Conservation (phyloP, 441 rosid species). For the Brassica balearica region DNA sequence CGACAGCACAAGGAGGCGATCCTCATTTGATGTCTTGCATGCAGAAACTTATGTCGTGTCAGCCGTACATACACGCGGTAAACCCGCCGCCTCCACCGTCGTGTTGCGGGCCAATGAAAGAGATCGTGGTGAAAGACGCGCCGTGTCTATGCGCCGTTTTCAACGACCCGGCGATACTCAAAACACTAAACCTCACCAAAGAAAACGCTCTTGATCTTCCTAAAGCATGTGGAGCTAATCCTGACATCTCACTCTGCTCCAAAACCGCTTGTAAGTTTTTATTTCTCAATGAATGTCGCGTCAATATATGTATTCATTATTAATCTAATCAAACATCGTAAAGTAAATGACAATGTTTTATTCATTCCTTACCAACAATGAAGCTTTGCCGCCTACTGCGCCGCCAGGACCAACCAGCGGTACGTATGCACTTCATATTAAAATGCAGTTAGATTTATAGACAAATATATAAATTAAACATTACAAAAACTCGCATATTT, state of each 20-base stretch:
- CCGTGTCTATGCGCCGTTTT: conserved; percentile 57
- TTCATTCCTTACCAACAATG: background rate
- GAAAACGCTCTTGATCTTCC: conserved; percentile 54
- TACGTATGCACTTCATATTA: conserved; percentile 29
- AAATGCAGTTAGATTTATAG: background rate
- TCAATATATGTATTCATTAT: background rate
- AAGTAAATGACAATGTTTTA: conserved; percentile 9
- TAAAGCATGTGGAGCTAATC: conserved; percentile 54
- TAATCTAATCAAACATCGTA: background rate
- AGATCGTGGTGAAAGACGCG: conserved; percentile 38
- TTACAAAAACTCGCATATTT: background rate
- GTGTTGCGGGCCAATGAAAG: conserved; percentile 59
- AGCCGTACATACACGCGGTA: conserved; percentile 33
- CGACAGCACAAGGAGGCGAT: conserved; percentile 8
- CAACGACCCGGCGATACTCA: conserved; percentile 39
- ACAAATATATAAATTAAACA: background rate
- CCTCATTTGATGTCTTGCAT: conserved; percentile 38
- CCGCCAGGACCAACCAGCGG: conserved; percentile 17
- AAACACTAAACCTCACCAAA: conserved; percentile 45
- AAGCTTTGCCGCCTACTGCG: conserved; percentile 27
- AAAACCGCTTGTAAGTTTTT: conserved; percentile 23
- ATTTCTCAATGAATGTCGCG: background rate
- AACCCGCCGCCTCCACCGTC: conserved; percentile 44
- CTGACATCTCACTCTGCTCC: conserved; percentile 50
- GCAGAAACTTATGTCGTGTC: conserved; percentile 52